Evolutionary conservation across 2,329 filamentous ascomycete genomes (phyloP), one percentile per base, ranked within the genome.

Genomic region (Penicillium sp.): DNA sequence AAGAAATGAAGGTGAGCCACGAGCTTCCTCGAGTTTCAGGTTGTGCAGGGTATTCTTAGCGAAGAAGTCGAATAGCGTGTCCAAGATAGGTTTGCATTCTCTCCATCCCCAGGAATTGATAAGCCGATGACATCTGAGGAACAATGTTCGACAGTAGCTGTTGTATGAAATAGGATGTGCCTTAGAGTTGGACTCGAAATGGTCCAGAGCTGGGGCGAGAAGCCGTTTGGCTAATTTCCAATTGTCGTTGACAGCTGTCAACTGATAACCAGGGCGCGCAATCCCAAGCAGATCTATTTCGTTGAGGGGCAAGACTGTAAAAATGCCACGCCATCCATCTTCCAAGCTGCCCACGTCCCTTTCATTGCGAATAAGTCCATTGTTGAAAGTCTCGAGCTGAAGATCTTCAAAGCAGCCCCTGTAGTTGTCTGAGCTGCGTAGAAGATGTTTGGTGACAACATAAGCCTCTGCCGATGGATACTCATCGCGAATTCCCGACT

Each of bases 61-160:
- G 61, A 86, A 87, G 71, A 86, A 87, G 68, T 86, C 83, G 62
- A 85, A 86, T 0, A 85, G 69, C 0, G 71, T 75, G 48, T 80
- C 79, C 12, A 87, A 76, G 12, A 84, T 76, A 17, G 73, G 61
- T 40, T 85, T 84, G 65, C 83, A 85, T 62, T 78, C 77, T 54
- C 74, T 76, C 84, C 84, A 87, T 17, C 81, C 78, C 85, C 84
- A 87, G 29, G 64, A 64, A 35, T 77, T 77, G 48, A 86, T 78
- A 23, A 87, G 73, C 40, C 76, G 69, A 62, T 82, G 79, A 63
- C 83, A 86, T 61, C 85, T 75, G 13, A 75, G 75, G 46, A 86
- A 76, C 25, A 80, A 68, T 8, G 77, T 70, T 51, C 82, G 79
- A 49, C 84, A 71, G 61, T 87, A 87, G 17, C 75, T 77, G 62